Evolutionary conservation across 345 rosid genomes (phyloP), one percentile per base, ranked within the genome.

Genomic region (Eutrema japonicum): DNA sequence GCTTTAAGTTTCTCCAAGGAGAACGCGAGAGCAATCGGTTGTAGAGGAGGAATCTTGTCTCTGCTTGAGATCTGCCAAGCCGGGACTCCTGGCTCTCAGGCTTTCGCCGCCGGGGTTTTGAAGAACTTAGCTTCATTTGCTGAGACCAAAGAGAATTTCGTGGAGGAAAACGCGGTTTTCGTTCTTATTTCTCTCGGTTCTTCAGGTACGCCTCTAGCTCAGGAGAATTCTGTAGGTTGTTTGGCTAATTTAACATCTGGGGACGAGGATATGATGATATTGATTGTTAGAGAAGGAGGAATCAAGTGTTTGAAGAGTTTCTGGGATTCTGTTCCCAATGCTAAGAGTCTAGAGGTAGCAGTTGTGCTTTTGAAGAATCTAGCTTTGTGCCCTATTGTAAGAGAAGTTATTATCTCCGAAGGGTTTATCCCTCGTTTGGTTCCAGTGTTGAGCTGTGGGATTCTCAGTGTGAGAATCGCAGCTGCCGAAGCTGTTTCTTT

Each of bases 51-150:
- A 41, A 82, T 94, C 81, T 88, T 90, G 7, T 86, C 97, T 29
- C 79, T 94, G 0, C 64, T 94, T 47, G 92, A 91, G 65, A 92
- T 89, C 77, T 94, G 98, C 72, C 85, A 80, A 68, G 86, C 38
- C 1, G 98, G 98, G 3, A 94, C 92, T 1, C 97, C 96, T 3
- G 89, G 83, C 14, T 88, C 97, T 0, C 98, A 89, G 67, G 96
- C 84, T 51, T 85, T 86, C 52, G 98, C 97, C 0, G 95, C 93
- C 2, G 96, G 92, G 3, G 98, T 92, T 4, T 78, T 94, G 83
- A 85, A 84, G 70, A 92, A 87, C 52, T 77, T 94, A 6, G 92
- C 98, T 10, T 73, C 64, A 0, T 80, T 87, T 38, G 30, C 37
- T 4, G 98, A 94, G 65, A 84, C 75, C 12, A 86, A 64, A 78